Conservation (phyloP, 495 filamentous ascomycete genomes). For the Penicillium tannophilum region DNA sequence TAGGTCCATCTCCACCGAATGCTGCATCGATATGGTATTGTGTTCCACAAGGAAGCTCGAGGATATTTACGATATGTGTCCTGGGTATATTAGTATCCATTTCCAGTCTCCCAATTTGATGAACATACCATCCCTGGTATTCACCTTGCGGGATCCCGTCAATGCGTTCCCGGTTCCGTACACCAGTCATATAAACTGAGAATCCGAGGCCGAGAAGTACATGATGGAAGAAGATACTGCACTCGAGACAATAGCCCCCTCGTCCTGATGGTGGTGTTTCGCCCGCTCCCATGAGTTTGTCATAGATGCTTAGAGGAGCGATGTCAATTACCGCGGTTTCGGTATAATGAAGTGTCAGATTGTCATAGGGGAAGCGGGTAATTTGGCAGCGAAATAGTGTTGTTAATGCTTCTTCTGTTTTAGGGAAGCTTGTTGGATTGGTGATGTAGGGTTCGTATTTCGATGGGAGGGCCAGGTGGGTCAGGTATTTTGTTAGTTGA, state of each 20-base stretch:
- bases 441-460: slow-evolving; percentile 22
- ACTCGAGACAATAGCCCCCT: slow-evolving; percentile 83
- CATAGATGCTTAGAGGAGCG: slow-evolving; percentile 58
- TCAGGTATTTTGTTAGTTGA: slow-evolving; percentile 26
- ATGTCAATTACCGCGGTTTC: slow-evolving; percentile 53
- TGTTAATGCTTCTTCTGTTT: slow-evolving; percentile 28
- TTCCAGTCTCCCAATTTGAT: neutral
- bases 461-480: slow-evolving; percentile 25
- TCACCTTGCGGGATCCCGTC: slow-evolving; percentile 35
- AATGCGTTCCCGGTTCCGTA: slow-evolving; percentile 36
- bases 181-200: slow-evolving; percentile 53
- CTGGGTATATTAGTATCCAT: slow-evolving; percentile 23
- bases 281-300: slow-evolving; percentile 58
- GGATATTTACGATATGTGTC: slow-evolving; percentile 72
- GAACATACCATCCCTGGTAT: slow-evolving; percentile 44
- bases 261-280: slow-evolving; percentile 38
- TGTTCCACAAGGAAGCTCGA: slow-evolving; percentile 48
- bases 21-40: slow-evolving; percentile 70
- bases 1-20: slow-evolving; percentile 66
- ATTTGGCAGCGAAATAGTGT: slow-evolving; percentile 49
- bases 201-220: slow-evolving; percentile 66
- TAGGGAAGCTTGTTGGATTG: slow-evolving; percentile 24
- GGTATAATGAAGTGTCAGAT: slow-evolving; percentile 60
- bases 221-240: slow-evolving; percentile 66
- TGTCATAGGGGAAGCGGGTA: slow-evolving; percentile 70